Percentiles rank a stretch among this genome's conserved stretches.
These are phyloP conservation scores for Panellus pusillus DNA, from an alignment of 768 basidiomycete genomes.

Conservation along the genomic window DNA sequence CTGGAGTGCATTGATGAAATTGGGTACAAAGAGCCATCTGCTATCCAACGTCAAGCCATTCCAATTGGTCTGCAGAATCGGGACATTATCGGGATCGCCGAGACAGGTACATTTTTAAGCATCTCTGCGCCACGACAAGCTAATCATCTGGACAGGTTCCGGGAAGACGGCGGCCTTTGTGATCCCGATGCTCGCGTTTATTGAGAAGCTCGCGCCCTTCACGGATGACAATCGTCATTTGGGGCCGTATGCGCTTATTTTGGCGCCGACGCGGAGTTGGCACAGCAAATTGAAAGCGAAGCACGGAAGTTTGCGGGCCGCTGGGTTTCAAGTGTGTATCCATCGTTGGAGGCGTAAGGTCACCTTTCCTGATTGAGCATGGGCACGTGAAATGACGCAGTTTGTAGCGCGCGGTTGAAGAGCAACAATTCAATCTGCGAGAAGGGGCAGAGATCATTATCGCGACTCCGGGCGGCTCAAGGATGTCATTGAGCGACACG, in stretches of 20 bases:
- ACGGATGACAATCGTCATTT: conserved; percentile 92
- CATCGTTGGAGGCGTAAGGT: conserved; percentile 92
- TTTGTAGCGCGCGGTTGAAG: conserved; percentile 83
- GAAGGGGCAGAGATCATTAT: conserved; percentile 99
- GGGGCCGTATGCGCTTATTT: conserved; percentile 89
- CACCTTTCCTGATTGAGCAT: neutral
- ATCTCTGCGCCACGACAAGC: conserved; percentile 7
- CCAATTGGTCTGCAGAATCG: conserved; percentile 97
- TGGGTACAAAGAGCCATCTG: conserved; percentile 95
- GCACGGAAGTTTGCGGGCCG: conserved; percentile 87
- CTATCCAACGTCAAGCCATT: conserved; percentile 98
- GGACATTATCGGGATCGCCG: conserved; percentile 97
- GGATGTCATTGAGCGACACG: conserved; percentile 94
- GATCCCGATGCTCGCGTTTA: conserved; percentile 96
- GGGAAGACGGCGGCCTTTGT: conserved; percentile 99
- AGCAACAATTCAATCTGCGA: conserved; percentile 97
- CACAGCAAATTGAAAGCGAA: conserved; percentile 95
- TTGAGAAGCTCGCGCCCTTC: conserved; percentile 79
- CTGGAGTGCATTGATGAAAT: conserved; percentile 84
- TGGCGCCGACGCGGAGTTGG: conserved; percentile 98
- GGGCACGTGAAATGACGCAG: neutral
- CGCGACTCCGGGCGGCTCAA: conserved; percentile 96
- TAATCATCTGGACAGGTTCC: conserved; percentile 60
- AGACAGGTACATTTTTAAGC: conserved; percentile 69
- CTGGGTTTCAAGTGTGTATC: conserved; percentile 94